Conservation (phyloP, 1,139 yeast genomes). For the Yamadazyma sp. region DNA sequence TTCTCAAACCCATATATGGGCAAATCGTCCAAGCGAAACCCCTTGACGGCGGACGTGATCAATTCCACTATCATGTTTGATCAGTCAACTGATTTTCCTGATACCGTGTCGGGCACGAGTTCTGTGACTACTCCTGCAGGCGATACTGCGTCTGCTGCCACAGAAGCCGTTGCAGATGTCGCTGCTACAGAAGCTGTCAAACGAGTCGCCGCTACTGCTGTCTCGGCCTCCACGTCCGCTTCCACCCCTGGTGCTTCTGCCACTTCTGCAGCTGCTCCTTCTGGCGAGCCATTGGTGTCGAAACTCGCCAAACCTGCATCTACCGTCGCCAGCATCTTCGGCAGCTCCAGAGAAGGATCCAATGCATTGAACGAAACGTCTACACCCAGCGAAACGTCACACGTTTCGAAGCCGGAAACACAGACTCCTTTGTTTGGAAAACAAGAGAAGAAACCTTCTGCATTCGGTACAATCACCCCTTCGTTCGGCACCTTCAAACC, state of each 20-base stretch:
- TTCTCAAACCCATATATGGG: constrained; percentile 52
- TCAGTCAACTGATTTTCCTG: constrained; percentile 22
- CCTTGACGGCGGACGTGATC: constrained; percentile 37
- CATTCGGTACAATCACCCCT: no score
- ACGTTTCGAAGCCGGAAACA: background rate
- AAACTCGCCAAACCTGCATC: background rate
- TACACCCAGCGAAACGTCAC: constrained; percentile 1
- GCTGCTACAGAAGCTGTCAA: no score
- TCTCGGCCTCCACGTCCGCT: no score
- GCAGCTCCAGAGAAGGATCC: constrained; percentile 1
- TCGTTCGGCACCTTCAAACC: no score
- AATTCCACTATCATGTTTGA: constrained; percentile 37
- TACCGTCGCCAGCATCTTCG: background rate
- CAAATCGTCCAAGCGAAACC: constrained; percentile 13
- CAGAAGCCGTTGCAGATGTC: constrained; percentile 5
- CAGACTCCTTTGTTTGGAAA: background rate
- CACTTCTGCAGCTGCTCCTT: no score
- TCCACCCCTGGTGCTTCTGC: no score
- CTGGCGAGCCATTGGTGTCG: no score
- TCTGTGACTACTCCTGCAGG: constrained; percentile 17
- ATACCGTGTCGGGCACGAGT: constrained; percentile 13
- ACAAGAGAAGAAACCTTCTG: background rate
- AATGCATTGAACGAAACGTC: constrained; percentile 1
- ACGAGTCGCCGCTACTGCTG: no score
- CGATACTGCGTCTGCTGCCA: constrained; percentile 13